These are phyloP conservation scores for Wakefieldia striispora DNA, from an alignment of 768 basidiomycete species.

Conservation along the genomic window DNA sequence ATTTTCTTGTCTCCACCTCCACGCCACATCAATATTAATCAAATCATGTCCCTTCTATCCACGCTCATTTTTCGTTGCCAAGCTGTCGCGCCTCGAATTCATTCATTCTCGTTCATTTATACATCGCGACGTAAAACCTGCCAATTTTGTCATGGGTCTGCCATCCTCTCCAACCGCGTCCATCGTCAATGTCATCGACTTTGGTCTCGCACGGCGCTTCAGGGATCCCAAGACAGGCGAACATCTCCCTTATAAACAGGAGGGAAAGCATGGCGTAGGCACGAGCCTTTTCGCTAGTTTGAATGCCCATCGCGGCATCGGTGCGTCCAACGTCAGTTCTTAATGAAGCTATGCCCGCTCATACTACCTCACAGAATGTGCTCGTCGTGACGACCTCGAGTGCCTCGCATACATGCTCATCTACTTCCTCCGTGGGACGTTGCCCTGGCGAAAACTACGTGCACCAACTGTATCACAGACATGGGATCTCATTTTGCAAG, in stretches of 20 bases:
- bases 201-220: constrained; percentile 80
- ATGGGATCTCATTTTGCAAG: too few relatives aligned
- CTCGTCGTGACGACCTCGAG: constrained; percentile 69
- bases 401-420: too few relatives aligned
- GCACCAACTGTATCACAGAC: too few relatives aligned
- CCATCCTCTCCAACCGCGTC: constrained; percentile 56
- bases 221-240: constrained; percentile 60
- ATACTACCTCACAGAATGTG: constrained; percentile 49
- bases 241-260: constrained; percentile 73
- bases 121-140: constrained; percentile 97
- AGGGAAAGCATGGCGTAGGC: constrained; percentile 74
- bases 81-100: constrained; percentile 96
- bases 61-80: constrained; percentile 20
- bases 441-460: too few relatives aligned
- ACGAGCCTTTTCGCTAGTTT: constrained; percentile 74
- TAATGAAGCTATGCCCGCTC: background rate
- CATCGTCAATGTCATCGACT: constrained; percentile 90
- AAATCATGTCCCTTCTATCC: constrained; percentile 14
- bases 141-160: constrained; percentile 94
- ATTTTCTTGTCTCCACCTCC: background rate
- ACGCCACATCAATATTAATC: constrained; percentile 9
- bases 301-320: constrained; percentile 72
- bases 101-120: constrained; percentile 94
- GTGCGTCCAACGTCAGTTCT: constrained; percentile 37
- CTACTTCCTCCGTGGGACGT: too few relatives aligned